These are phyloP conservation scores for Beauveria sp. DNA, from an alignment of 2,329 filamentous ascomycete genomes.

Conservation along the genomic window DNA sequence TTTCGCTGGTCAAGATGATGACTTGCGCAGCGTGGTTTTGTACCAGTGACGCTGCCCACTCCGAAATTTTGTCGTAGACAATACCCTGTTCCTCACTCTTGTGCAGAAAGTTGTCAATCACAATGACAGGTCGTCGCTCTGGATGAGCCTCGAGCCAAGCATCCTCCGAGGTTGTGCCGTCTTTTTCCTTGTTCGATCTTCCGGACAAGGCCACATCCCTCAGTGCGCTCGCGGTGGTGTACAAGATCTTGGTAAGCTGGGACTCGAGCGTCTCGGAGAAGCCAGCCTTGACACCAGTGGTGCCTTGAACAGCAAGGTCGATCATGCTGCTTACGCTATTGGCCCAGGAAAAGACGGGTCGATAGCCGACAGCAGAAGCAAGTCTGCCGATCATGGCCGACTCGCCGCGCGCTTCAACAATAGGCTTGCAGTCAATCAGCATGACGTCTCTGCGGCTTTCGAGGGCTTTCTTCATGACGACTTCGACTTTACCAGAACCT, in stretches of 20 bases:
- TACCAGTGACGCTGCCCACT: constrained; percentile 83
- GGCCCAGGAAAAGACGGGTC: constrained; percentile 92
- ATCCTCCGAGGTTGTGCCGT: constrained; percentile 66
- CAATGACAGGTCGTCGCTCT: constrained; percentile 71
- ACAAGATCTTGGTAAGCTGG: constrained; percentile 82
- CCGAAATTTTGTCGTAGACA: constrained; percentile 73
- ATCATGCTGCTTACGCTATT: constrained; percentile 90
- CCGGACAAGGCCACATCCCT: constrained; percentile 66
- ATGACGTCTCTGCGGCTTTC: constrained; percentile 69
- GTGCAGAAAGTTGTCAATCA: constrained; percentile 88
- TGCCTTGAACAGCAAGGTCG: constrained; percentile 86
- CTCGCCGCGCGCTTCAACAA: constrained; percentile 86
- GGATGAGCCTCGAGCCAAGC: constrained; percentile 87
- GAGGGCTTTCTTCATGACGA: constrained; percentile 78
- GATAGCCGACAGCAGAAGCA: constrained; percentile 77
- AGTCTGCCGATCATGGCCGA: constrained; percentile 75
- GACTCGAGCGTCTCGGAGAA: constrained; percentile 90
- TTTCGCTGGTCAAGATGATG: constrained; percentile 85
- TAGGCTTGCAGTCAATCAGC: constrained; percentile 85
- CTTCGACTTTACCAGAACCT: constrained; percentile 82
- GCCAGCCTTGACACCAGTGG: constrained; percentile 87
- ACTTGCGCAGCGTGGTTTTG: constrained; percentile 88
- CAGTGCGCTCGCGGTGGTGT: constrained; percentile 72
- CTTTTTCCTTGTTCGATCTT: constrained; percentile 65
- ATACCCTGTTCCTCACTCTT: constrained; percentile 58